These are phyloP conservation scores for Excoecaria cochinchinensis DNA, from an alignment of 345 rosid species.

Conservation along the genomic window DNA sequence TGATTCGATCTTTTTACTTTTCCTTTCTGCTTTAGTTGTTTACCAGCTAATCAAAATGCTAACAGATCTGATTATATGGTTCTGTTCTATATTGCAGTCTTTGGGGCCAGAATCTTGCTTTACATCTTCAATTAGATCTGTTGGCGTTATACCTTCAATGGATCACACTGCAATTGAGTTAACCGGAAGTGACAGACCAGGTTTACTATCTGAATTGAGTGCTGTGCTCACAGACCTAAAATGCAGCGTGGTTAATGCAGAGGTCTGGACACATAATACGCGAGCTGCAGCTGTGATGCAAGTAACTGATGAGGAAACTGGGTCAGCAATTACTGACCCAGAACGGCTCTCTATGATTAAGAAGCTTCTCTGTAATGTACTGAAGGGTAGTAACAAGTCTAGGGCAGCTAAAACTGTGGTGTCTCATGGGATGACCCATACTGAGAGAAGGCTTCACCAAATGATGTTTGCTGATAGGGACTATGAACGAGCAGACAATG, in stretches of 20 bases:
- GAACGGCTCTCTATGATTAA: constrained; percentile 64
- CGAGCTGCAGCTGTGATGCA: constrained; percentile 92
- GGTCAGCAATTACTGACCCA: constrained; percentile 58
- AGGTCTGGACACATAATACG: constrained; percentile 91
- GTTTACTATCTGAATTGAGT: constrained; percentile 80
- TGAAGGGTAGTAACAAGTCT: constrained; percentile 68
- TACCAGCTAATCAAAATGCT: background rate
- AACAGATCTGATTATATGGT: constrained; percentile 17
- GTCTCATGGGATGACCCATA: constrained; percentile 61
- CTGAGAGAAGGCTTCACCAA: constrained; percentile 92
- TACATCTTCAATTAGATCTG: constrained; percentile 60
- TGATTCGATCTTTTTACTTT: background rate
- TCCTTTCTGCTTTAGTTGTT: background rate
- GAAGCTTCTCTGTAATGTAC: constrained; percentile 69
- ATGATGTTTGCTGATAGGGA: constrained; percentile 98
- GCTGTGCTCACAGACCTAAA: constrained; percentile 81
- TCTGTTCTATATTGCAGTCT: constrained; percentile 42
- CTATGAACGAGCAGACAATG: constrained; percentile 55
- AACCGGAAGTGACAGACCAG: constrained; percentile 88
- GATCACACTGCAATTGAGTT: constrained; percentile 82
- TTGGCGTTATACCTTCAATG: constrained; percentile 64
- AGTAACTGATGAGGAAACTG: constrained; percentile 71
- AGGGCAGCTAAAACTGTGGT: constrained; percentile 69
- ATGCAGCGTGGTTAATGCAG: constrained; percentile 81
- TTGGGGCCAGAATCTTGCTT: constrained; percentile 82